Evolutionary conservation across 2,329 filamentous ascomycete species (phyloP).

Genomic region (Zymoseptoria crescenta): DNA sequence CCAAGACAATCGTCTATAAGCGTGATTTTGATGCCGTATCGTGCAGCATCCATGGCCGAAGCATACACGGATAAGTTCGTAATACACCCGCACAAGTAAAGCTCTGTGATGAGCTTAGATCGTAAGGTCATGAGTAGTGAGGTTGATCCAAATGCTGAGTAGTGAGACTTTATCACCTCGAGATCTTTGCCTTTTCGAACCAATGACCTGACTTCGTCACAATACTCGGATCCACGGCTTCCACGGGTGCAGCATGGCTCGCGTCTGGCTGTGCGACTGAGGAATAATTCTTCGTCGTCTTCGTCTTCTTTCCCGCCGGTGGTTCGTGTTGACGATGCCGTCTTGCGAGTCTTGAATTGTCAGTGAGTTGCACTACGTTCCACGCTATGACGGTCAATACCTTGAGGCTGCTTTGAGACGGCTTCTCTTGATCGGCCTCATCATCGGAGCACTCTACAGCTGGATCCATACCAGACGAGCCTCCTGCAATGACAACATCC

Average conservation of each 20-base stretch:
- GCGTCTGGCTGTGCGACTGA: constrained; percentile 31
- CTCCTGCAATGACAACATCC: constrained; percentile 20
- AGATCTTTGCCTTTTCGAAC: constrained; percentile 47
- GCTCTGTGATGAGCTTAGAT: constrained; percentile 78
- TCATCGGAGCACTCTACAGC: constrained; percentile 2
- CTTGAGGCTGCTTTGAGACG: constrained; percentile 7
- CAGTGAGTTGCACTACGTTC: not conserved
- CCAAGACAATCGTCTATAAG: constrained; percentile 84
- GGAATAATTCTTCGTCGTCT: constrained; percentile 41
- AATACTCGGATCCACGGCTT: constrained; percentile 44
- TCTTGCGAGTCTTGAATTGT: not conserved
- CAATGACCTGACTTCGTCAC: constrained; percentile 41
- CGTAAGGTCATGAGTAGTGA: constrained; percentile 68
- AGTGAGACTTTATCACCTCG: constrained; percentile 63
- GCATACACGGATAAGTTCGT: constrained; percentile 86
- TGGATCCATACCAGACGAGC: constrained; percentile 3
- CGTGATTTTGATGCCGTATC: constrained; percentile 79
- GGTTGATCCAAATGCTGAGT: constrained; percentile 77
- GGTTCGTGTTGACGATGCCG: not conserved
- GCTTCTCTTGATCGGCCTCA: not conserved
- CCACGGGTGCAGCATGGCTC: constrained; percentile 36
- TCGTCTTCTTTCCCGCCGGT: constrained; percentile 10
- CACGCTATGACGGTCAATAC: constrained; percentile 2
- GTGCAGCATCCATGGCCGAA: constrained; percentile 81
- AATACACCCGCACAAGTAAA: constrained; percentile 81